A percentile compares a stretch with the other conserved stretches of the same genome.
These are phyloP conservation scores for Melaleuca quinquenervia DNA, from an alignment of 345 rosid genomes.

Conservation along the genomic window DNA sequence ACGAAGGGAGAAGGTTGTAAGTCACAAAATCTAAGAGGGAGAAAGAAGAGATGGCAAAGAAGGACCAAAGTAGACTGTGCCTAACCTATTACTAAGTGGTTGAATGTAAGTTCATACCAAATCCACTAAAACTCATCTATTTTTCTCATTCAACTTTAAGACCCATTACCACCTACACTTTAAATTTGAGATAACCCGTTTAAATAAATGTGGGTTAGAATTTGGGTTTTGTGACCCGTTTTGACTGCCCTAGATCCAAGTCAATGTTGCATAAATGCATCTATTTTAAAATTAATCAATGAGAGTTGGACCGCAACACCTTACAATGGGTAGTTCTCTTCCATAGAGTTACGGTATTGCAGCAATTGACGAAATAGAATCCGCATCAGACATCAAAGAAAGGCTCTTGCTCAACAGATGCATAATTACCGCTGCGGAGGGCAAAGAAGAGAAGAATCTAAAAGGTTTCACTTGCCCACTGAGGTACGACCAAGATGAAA, in stretches of 20 bases:
- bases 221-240: too few relatives aligned
- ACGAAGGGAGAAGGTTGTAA: too few relatives aligned
- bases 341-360: neutral
- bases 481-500: neutral
- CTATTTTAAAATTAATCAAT: neutral
- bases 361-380: neutral
- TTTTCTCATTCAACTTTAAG: too few relatives aligned
- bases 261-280: neutral
- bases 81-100: too few relatives aligned
- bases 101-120: too few relatives aligned
- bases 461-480: neutral
- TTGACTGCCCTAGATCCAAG: neutral
- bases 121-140: too few relatives aligned
- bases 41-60: too few relatives aligned
- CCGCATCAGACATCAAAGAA: neutral
- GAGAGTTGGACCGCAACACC: neutral
- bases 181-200: too few relatives aligned
- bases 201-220: too few relatives aligned
- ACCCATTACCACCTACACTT: too few relatives aligned
- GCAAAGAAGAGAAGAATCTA: neutral
- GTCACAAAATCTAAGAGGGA: too few relatives aligned
- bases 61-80: too few relatives aligned
- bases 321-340: neutral
- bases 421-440: neutral
- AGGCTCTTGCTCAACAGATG: neutral